Evolutionary conservation across 129 eudicot genomes (phyloP), one percentile per base, ranked within the genome.

Genomic region (Pseudognaphalium luteoalbum): DNA sequence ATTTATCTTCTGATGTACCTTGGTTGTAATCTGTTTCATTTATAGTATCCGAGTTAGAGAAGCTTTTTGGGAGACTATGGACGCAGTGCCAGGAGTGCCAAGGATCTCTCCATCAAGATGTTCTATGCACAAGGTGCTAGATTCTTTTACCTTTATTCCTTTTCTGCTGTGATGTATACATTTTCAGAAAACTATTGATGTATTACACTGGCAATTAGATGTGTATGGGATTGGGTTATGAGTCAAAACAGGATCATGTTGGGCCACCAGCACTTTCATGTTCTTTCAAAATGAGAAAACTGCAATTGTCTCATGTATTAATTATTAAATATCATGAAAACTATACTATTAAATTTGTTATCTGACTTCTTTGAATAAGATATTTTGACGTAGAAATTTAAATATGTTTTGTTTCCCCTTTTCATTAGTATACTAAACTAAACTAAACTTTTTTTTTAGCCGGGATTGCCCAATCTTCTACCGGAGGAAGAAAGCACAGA

Each of bases 71-170:
- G 75, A 87, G 86, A 81, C 83, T 95, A 59, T 95, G 99, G 99
- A 95, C 99, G 67, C 99, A 95, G 70, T 95, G 99, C 83, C 99
- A 95, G 80, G 99, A 95, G 83, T 95, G 99, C 82, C 97, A 95
- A 85, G 97, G 96, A 59, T 95, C 99, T 28, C 99, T 95, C 82
- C 99, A 95, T 74, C 99, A 95, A 82, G 99, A 95, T 75, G 97
- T 95, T 72, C 84, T 95, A 66, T 95, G 99, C 87, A 95, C 99
- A 37, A 95, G 99, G 99, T 94, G 75, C 62, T 25, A 1, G 17
- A 2, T 15, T 69, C 57, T 22, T 77, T 4, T 15, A 0, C 22
- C 20, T 68, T 42, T 1, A 8, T 2, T 39, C 34, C 12, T 72
- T 72, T 54, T 35, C 9, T 35, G 8, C 71, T 29, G 4, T 20